Percentiles rank a stretch among this genome's conserved stretches.
These are phyloP conservation scores for Sporisorium exsertum DNA, from an alignment of 1,284 basidiomycete species.

Conservation along the genomic window DNA sequence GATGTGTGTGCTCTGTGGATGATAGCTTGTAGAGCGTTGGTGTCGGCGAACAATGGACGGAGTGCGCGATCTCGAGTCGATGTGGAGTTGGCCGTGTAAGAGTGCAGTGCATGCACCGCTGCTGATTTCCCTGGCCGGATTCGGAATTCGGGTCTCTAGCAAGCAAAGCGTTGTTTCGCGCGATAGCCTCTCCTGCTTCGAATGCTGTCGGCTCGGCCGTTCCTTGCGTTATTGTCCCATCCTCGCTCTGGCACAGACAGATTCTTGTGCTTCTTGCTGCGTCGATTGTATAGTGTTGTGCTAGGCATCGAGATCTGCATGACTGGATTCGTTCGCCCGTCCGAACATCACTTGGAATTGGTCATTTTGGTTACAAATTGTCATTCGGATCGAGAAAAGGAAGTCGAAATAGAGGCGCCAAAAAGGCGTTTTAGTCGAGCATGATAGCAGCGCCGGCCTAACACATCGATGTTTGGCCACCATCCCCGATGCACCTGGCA, in stretches of 20 bases:
- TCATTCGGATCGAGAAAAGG: neutral
- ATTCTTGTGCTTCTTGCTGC: too few relatives aligned
- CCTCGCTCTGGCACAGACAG: too few relatives aligned
- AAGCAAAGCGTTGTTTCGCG: constrained; percentile 6
- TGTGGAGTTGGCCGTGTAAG: constrained; percentile 28
- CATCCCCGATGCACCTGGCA: neutral
- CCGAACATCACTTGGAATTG: too few relatives aligned
- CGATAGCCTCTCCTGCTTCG: constrained; percentile 2
- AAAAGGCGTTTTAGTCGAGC: neutral
- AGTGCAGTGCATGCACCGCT: constrained; percentile 23
- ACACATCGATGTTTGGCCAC: neutral
- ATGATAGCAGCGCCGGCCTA: neutral
- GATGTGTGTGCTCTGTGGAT: neutral
- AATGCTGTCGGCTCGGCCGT: neutral
- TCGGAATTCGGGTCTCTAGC: constrained; percentile 26
- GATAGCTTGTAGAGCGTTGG: neutral
- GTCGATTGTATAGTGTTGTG: too few relatives aligned
- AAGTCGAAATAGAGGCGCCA: neutral
- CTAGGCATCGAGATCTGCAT: too few relatives aligned
- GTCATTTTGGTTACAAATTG: neutral
- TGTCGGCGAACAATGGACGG: constrained; percentile 5
- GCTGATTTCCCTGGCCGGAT: constrained; percentile 16
- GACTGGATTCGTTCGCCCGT: too few relatives aligned
- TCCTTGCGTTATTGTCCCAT: neutral
- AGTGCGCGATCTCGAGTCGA: constrained; percentile 6